A percentile compares a stretch with the other conserved stretches of the same genome.
Evolutionary conservation across 495 filamentous ascomycete genomes (phyloP).

Genomic region (Penicillium coffeae): DNA sequence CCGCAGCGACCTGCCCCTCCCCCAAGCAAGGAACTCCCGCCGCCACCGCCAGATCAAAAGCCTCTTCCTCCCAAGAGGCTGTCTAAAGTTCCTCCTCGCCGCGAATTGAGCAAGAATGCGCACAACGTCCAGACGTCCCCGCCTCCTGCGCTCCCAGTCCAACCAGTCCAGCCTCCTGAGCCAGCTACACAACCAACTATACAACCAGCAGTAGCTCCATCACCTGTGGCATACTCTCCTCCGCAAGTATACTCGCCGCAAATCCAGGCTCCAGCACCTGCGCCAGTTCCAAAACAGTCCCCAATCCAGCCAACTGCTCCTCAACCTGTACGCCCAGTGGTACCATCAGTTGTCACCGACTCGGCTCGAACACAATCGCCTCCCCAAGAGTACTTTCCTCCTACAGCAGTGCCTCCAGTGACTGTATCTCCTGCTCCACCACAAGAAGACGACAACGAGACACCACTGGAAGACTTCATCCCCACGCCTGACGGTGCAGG

Average conservation of each 20-base stretch:
- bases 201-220: conserved; percentile 9
- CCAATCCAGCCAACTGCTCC: conserved; percentile 4
- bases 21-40: conserved; percentile 35
- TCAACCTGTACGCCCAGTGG: conserved; percentile 3
- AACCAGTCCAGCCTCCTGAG: neutral
- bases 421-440: conserved; percentile 1
- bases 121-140: neutral
- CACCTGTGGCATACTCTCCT: neutral
- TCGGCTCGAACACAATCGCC: neutral
- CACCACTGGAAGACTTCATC: conserved; percentile 37
- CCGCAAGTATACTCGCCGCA: neutral
- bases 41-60: conserved; percentile 19
- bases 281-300: neutral
- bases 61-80: conserved; percentile 9
- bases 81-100: conserved; percentile 10
- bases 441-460: conserved; percentile 10
- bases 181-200: conserved; percentile 1
- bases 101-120: conserved; percentile 7
- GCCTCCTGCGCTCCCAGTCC: neutral
- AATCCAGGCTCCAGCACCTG: neutral
- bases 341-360: conserved; percentile 3
- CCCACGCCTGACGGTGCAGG: conserved; percentile 32
- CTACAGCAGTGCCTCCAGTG: neutral
- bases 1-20: conserved; percentile 14
- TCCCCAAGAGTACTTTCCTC: neutral